phyloP scores from a whole-genome alignment of 148 eudicot genomes.

The Vaccinium macrocarpon region DNA sequence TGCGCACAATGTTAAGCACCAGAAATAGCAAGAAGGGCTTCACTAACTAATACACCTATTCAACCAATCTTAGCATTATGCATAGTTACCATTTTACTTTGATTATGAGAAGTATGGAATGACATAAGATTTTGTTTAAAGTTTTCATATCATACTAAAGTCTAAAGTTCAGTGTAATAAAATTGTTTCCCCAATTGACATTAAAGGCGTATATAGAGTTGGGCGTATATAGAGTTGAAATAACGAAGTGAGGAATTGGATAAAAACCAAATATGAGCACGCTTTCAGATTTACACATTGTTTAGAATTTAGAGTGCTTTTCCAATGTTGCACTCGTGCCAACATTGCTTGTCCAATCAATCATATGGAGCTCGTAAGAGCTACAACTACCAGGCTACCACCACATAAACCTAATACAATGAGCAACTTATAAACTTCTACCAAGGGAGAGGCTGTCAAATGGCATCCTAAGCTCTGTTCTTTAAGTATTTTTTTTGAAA shows the following conservation, averaged over 20 bases:
- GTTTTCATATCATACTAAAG: not conserved
- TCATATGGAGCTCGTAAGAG: not conserved
- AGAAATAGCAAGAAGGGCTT: not conserved
- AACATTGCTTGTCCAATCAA: not conserved
- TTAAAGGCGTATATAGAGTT: not conserved
- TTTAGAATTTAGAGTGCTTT: not conserved
- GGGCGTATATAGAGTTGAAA: not conserved
- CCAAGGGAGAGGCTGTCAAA: not conserved
- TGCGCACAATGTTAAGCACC: conserved; percentile 18
- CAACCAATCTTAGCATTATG: not conserved
- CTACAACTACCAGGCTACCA: not conserved
- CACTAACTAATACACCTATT: not conserved
- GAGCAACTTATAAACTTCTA: not conserved
- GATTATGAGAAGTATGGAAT: not conserved
- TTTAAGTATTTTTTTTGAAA: not conserved
- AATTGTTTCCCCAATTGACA: not conserved
- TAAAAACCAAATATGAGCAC: not conserved
- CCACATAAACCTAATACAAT: not conserved
- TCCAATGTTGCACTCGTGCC: not conserved
- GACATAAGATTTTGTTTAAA: not conserved
- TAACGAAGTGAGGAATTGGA: not conserved
- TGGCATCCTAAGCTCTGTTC: not conserved
- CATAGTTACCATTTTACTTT: not conserved
- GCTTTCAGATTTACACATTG: not conserved
- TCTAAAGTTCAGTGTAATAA: not conserved